phyloP scores from a whole-genome alignment of 2,329 filamentous ascomycete genomes.

The Coniochaeta sp. region DNA sequence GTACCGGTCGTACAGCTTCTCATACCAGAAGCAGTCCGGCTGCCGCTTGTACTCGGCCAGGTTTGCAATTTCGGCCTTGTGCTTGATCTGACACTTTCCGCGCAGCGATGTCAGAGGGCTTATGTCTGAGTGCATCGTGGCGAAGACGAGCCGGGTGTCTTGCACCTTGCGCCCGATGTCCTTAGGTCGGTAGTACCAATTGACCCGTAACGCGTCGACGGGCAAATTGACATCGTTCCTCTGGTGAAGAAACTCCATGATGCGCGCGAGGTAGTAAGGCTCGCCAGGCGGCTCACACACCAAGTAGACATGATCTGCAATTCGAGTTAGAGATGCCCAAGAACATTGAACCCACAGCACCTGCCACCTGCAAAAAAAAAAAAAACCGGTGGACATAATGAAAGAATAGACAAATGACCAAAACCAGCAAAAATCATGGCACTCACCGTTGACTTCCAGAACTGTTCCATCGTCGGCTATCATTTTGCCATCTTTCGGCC shows the following conservation, averaged over 20 bases:
- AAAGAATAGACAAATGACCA: neutral
- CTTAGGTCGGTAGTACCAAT: constrained; percentile 97
- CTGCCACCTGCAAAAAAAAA: constrained; percentile 2
- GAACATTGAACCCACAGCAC: neutral
- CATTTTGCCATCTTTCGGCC: constrained; percentile 68
- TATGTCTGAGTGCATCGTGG: constrained; percentile 97
- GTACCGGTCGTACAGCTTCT: constrained; percentile 95
- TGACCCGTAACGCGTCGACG: constrained; percentile 83
- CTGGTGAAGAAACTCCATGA: constrained; percentile 93
- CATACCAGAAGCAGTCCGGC: constrained; percentile 90
- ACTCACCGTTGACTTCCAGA: constrained; percentile 77
- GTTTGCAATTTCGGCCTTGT: constrained; percentile 77
- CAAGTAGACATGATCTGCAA: constrained; percentile 74
- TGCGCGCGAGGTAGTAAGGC: constrained; percentile 92
- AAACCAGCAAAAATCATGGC: neutral
- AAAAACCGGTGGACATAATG: neutral
- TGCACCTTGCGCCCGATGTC: constrained; percentile 89
- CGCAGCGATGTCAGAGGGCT: constrained; percentile 87
- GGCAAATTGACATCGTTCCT: constrained; percentile 66
- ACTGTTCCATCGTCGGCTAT: constrained; percentile 86
- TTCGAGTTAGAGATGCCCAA: neutral
- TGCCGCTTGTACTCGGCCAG: constrained; percentile 78
- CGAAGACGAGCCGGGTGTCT: constrained; percentile 86
- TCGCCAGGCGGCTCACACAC: constrained; percentile 96
- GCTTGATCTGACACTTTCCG: constrained; percentile 85